Evolutionary conservation across 1,284 basidiomycete genomes (phyloP).

Genomic region (Cryptococcus sp.): DNA sequence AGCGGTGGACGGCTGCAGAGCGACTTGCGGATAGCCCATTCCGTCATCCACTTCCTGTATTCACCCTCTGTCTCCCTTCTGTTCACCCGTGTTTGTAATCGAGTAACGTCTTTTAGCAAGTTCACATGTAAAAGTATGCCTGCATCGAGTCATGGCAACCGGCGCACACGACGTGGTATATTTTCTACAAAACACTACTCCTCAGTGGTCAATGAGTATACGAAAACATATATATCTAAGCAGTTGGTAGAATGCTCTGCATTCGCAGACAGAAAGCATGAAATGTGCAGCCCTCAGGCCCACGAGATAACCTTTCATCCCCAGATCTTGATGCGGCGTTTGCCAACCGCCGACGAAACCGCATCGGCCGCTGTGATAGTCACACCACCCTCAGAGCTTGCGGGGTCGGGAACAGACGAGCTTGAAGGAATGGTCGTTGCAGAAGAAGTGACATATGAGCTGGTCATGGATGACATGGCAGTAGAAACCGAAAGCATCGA

Average conservation of each 20-base stretch:
- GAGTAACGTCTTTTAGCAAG: too few relatives aligned
- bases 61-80: background rate
- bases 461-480: slow-evolving; percentile 2
- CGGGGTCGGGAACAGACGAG: slow-evolving; percentile 2
- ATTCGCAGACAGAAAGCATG: too few relatives aligned
- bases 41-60: background rate
- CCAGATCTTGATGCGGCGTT: slow-evolving; percentile 17
- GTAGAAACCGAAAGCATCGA: background rate
- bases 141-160: too few relatives aligned
- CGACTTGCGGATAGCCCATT: slow-evolving; percentile 37
- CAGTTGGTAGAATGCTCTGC: too few relatives aligned
- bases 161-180: too few relatives aligned
- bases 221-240: too few relatives aligned
- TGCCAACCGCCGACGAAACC: slow-evolving; percentile 4
- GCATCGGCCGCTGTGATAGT: slow-evolving; percentile 28
- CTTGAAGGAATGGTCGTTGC: slow-evolving; percentile 2
- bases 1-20: slow-evolving; percentile 40
- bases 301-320: background rate
- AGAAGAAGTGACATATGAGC: background rate
- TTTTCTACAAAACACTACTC: too few relatives aligned
- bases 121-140: too few relatives aligned
- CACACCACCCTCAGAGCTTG: slow-evolving; percentile 9
- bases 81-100: background rate
- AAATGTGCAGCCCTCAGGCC: too few relatives aligned
- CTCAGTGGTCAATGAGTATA: too few relatives aligned